Evolutionary conservation across 768 basidiomycete species (phyloP), one percentile per base, ranked within the genome.

Genomic region (Exidia glandulosa): DNA sequence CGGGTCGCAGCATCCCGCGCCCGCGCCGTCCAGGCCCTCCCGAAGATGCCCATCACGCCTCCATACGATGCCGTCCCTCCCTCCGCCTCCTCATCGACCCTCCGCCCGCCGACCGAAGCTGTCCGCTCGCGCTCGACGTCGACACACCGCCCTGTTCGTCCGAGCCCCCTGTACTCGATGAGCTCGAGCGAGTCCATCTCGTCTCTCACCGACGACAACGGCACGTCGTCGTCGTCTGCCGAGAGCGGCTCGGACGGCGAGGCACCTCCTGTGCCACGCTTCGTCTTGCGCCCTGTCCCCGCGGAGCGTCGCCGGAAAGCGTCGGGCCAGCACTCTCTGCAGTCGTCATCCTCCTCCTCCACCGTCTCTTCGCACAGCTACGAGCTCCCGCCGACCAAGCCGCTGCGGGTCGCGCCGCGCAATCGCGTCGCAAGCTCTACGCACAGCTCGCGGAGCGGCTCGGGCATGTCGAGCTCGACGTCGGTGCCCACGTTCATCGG

Each of bases 171-270:
- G 29, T 52, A 32, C 29, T 4, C 32, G 32, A 29, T 56, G 27
- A 27, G 23, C 34, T 37, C 29, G 57, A 45, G 33, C 48, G 68
- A 68, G 34, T 85, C 85, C 57, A 74, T 83, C 66, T 81, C 78
- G 60, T 85, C 82, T 30, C 71, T 86, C 52, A 79, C 79, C n/a
- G 84, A 86, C 61, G 83, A 86, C 63, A 79, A 76, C 25, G 80
- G 78, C 30, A 84, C 82, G 13, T 82, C 81, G 32, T 71, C 67
- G 41, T 84, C 81, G 3, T 76, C 77, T 30, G 80, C 79, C 60
- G 79, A 76, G 9, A 80, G 77, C 76, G 71, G 73, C 58, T 79
- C 78, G 61, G 64, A 69, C 55, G 76, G 75, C 45, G 82, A 78
- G 34, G 16, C 59, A 60, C 81, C 82, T 25, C 81, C n/a, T n/a